Evolutionary conservation across 257 asterid species (phyloP).

Genomic region (Capsicum baccatum): DNA sequence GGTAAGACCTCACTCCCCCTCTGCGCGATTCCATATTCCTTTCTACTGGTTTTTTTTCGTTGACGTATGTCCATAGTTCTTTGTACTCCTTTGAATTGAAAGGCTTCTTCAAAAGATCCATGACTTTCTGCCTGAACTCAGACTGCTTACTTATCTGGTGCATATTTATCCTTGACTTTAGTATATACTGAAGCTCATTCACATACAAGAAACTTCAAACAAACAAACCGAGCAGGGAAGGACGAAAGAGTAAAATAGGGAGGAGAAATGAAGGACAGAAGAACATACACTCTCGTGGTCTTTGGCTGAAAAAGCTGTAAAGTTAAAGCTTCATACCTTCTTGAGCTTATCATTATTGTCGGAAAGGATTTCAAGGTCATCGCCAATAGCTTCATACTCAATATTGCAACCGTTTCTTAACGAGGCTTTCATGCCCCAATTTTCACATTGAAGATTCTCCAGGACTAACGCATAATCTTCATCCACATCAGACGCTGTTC

Average conservation of each 20-base stretch:
- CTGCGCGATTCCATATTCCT: constrained; percentile 27
- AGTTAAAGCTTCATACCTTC: constrained; percentile 3
- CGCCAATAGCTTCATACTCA: constrained; percentile 15
- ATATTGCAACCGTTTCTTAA: not conserved
- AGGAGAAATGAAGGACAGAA: constrained; percentile 18
- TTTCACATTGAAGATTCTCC: constrained; percentile 9
- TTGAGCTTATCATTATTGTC: not conserved
- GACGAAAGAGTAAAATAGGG: not conserved
- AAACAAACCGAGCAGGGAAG: constrained; percentile 6
- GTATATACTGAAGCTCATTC: constrained; percentile 8
- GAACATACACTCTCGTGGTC: constrained; percentile 1
- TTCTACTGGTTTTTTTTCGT: constrained; percentile 19
- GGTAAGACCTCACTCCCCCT: constrained; percentile 13
- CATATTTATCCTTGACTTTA: not conserved
- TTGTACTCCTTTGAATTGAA: constrained; percentile 28
- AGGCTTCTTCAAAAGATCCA: constrained; percentile 31
- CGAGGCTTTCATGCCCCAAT: constrained; percentile 2
- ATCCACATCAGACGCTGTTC: not conserved
- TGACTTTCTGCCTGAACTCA: constrained; percentile 30
- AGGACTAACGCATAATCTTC: not conserved
- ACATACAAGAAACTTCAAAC: constrained; percentile 12
- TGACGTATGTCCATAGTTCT: constrained; percentile 19
- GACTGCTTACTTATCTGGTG: not conserved
- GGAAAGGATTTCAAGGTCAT: constrained; percentile 29
- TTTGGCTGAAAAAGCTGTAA: constrained; percentile 9